Conservation (phyloP, 495 filamentous ascomycete genomes). For the Hyaloscypha bicolor region DNA sequence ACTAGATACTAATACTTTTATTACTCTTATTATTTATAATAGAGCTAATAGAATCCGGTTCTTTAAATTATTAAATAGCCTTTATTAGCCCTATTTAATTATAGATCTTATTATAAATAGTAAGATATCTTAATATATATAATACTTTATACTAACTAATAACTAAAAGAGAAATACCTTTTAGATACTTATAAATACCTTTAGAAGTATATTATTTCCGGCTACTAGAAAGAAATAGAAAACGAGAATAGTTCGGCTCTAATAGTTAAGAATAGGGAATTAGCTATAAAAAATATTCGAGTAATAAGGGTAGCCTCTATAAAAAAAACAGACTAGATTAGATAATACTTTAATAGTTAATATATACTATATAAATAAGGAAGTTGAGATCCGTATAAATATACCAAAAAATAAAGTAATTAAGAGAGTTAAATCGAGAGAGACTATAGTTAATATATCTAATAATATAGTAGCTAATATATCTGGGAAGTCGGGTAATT, state of each 20-base stretch:
- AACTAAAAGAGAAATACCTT: constrained; percentile 12
- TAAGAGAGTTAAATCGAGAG: no score
- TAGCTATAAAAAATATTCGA: background rate
- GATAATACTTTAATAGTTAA: constrained; percentile 10
- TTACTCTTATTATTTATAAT: constrained; percentile 17
- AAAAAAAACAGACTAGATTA: background rate
- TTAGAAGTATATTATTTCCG: constrained; percentile 17
- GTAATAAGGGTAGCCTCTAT: background rate
- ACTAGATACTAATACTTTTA: constrained; percentile 19
- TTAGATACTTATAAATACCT: constrained; percentile 16
- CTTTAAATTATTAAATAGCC: constrained; percentile 12
- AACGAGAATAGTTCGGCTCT: constrained; percentile 4
- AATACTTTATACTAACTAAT: background rate
- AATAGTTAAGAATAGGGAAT: constrained; percentile 11
- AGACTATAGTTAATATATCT: no score
- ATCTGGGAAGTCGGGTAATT: background rate
- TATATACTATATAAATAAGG: background rate
- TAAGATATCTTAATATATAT: background rate
- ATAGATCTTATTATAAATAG: constrained; percentile 14
- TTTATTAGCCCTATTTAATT: constrained; percentile 18
- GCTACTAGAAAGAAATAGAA: constrained; percentile 19
- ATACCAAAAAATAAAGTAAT: background rate
- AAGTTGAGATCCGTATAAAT: background rate
- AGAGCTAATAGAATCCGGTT: constrained; percentile 13
- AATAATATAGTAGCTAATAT: no score